Evolutionary conservation across 2,329 filamentous ascomycete genomes (phyloP), one percentile per base, ranked within the genome.

Genomic region (Pseudocercospora macadamiae): DNA sequence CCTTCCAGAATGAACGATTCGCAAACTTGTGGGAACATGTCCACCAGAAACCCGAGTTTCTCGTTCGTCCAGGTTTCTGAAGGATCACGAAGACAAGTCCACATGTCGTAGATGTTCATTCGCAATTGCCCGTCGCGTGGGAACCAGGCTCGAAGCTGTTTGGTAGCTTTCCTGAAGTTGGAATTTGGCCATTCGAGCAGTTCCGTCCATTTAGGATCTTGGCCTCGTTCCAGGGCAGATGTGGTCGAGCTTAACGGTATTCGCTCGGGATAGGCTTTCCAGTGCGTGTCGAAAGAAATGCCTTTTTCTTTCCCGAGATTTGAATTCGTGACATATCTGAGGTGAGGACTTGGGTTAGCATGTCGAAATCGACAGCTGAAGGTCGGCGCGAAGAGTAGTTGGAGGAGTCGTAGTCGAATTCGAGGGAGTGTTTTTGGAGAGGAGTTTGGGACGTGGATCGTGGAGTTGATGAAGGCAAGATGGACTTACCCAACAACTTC

Each of bases 21-120:
- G 12, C 89, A 73, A 21, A 89, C 79, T 69, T 87, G 83, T 2
- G 88, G 87, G 64, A 88, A 90, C 70, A 85, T 85, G 71, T 93
- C 90, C 16, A 80, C 79, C 5, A 91, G 76, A 66, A 84, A 91
- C 0, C 84, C 87, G 1, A 93, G 76, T 1, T 81, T 79, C 2
- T 82, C 80, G 64, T 89, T 82, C 1, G 83, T 90, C 77, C 89
- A 90, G 34, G 75, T 80, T 61, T 85, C 84, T 59, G 83, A 82
- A 1, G 82, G 81, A 12, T 83, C 84, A 1, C 78, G 73, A 55
- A 89, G 81, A 23, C 84, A 81, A 3, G 89, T 75, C 89, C 89
- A 93, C 71, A 89, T 80, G 68, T 91, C 88, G 3, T 83, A 77
- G 26, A 77, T 70, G 48, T 73, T 75, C 9, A 65, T 70, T 8